Conservation (phyloP, 805 yeast species). For the Candida berthetii region DNA sequence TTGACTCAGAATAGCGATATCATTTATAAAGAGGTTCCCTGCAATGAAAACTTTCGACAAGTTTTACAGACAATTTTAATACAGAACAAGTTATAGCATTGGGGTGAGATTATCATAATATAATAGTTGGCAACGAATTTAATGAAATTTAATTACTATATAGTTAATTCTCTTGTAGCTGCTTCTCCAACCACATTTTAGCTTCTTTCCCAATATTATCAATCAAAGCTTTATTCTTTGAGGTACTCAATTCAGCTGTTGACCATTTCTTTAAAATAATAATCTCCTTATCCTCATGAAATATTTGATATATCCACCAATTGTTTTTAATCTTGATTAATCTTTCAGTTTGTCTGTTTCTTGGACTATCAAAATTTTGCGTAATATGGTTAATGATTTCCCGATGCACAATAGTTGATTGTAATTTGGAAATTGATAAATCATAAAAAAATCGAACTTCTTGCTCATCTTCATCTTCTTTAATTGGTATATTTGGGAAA, state of each 20-base stretch:
- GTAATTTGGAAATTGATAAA: constrained; percentile 5
- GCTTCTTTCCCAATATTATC: constrained; percentile 17
- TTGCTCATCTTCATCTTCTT: constrained; percentile 8
- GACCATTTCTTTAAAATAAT: constrained; percentile 14
- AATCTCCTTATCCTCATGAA: constrained; percentile 2
- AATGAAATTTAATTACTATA: too few relatives aligned
- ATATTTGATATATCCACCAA: constrained; percentile 18
- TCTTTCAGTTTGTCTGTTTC: constrained; percentile 9
- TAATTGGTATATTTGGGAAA: constrained; percentile 8
- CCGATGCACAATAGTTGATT: constrained; percentile 11
- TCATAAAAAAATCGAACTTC: constrained; percentile 8
- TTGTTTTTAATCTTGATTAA: constrained; percentile 13
- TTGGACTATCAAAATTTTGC: background rate
- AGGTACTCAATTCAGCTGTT: background rate
- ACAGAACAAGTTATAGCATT: background rate
- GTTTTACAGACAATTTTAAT: background rate
- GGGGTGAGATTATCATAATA: background rate
- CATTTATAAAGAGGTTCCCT: background rate
- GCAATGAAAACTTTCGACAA: background rate
- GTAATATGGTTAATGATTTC: constrained; percentile 7
- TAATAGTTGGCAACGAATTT: too few relatives aligned
- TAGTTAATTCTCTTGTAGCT: constrained; percentile 3
- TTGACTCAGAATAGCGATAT: background rate
- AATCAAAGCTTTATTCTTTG: constrained; percentile 2
- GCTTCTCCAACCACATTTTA: constrained; percentile 11